Base-by-base conservation (phyloP, 1,139 yeast genomes). In the Taphrina flavorubra region DNA sequence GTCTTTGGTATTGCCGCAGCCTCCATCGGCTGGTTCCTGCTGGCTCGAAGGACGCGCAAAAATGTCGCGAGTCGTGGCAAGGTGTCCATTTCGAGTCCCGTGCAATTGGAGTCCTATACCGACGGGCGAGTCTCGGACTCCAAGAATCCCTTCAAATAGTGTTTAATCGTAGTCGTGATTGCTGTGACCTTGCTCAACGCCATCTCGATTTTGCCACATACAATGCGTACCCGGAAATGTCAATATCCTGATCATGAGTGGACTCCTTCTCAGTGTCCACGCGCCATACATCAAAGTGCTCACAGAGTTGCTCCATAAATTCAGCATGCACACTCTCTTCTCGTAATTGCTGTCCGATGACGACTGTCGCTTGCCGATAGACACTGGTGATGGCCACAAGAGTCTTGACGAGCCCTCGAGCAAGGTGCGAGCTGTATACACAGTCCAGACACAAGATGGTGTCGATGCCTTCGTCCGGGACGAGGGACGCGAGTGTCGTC, bases 401-500 rank as follows among this genome's bases (percentile, higher is more conserved):
- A 36, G 55, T 42, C 2, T 36, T 5, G 46, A 55, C 36, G 16
- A 63, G 61, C 10, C 18, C 56, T 13, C 13, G 25, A 5, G 59
- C 61, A n/a, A 63, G 47, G 34, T 55, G 47, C 31, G 67, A 44
- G 18, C 55, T 53, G 46, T 63, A 63, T 44, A 63, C 20, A 37
- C 67, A 63, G 39, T 63, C 67, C 5, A 63, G 61, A 20, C 67
- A 63, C 16, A 63, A 25, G 37, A 63, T 55, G n/a, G 36, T 25
- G n/a, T 36, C 46, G 25, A 63, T 20, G 7, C 6, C 13, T 1
- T n/a, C n/a, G 16, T 39, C 37, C 11, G 11, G n/a, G 6, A 13
- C 42, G 16, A 51, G 16, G 10, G 47, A 13, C n/a, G 6, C n/a
- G 44, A 55, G 62, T 10, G 61, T 16, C n/a, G n/a, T 36, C 1